Evolutionary conservation across 495 filamentous ascomycete species (phyloP), one percentile per base, ranked within the genome.

Genomic region (Tuber calosporum): DNA sequence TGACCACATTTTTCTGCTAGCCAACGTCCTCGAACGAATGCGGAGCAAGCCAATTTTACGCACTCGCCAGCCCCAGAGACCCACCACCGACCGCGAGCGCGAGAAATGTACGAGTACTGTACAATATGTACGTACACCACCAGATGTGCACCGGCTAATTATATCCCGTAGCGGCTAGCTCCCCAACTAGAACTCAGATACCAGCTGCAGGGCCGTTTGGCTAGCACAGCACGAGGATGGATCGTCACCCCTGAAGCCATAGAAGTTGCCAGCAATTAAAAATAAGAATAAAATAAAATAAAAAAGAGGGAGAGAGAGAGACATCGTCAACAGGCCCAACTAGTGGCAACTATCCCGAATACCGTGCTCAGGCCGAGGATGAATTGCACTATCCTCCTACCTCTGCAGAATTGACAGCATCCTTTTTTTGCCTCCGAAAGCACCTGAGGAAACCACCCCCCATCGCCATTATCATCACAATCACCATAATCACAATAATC

Each of bases 361-460:
- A 62, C 34, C 26, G 53, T 34, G 53, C 26, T 62, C 53, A 17
- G 30, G 30, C 2, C 26, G 53, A 62, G 7, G 26, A 30, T 34
- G 26, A 62, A 62, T 62, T 62, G 53, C 53, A 62, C 53, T 62
- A 62, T 62, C 19, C 53, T 62, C 53, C 53, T 30, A 62, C 53
- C 26, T 19, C 13, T 34, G 26, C 26, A 26, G 19, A 26, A 34
- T 62, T 62, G 26, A 62, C 48, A 58, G 11, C 48, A 58, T 58
- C 15, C 53, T 11, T 17, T 62, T 62, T 62, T 62, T 62, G 26
- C 53, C 13, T 5, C 26, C 13, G 26, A 62, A 62, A 62, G 53
- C 19, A 34, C 53, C 53, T 62, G 53, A 62, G 53, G 53, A 34
- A 62, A 15, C 17, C 53, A 34, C 3, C 53, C 53, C 53, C 53